Base-by-base conservation (phyloP, 2,329 filamentous ascomycete species). In the Sporothrix inflata region DNA sequence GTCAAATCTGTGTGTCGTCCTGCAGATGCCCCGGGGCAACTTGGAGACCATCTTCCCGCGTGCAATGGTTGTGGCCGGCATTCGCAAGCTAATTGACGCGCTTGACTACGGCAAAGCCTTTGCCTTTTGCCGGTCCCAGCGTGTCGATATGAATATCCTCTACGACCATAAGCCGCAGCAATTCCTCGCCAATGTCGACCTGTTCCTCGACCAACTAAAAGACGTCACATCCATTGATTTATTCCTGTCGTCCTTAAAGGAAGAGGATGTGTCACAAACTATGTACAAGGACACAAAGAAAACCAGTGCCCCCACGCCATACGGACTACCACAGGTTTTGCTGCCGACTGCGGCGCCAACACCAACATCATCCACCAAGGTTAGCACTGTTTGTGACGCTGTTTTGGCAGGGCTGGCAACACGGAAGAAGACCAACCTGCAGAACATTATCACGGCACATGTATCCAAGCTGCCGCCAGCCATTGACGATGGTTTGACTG, bases 61-160 rank as follows among this genome's bases (percentile, higher is more conserved):
- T 73, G 95, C 95, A 16, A 91, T 99, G 82, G 95, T 99, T 0
- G 85, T 99, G 66, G 94, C 94, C 1, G 94, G 94, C 34, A 97
- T 99, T 71, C 89, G 96, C 65, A 88, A 89, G 67, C 89, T 92
- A 69, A 93, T 99, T 69, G 91, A 94, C 70, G 85, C 88, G 42
- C 92, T 92, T 79, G 89, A 96, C 77, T 99, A 98, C 78, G 89
- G 87, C 66, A 89, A 88, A 69, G 96, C 96, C 0, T 99, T 98
- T 79, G 84, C 92, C 27, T 91, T 94, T 74, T 98, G 96, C 79
- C 90, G 96, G 68, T 95, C 91, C 27, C 97, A 99, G 79, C 89
- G 97, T 76, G 96, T 99, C 0, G 96, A 99, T 78, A 94, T 98
- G 92, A 99, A 99, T 78, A 95, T 99, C 74, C 84, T 99, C 2